These are phyloP conservation scores for Daedaleopsis nitida DNA, from an alignment of 768 basidiomycete genomes.

Conservation along the genomic window DNA sequence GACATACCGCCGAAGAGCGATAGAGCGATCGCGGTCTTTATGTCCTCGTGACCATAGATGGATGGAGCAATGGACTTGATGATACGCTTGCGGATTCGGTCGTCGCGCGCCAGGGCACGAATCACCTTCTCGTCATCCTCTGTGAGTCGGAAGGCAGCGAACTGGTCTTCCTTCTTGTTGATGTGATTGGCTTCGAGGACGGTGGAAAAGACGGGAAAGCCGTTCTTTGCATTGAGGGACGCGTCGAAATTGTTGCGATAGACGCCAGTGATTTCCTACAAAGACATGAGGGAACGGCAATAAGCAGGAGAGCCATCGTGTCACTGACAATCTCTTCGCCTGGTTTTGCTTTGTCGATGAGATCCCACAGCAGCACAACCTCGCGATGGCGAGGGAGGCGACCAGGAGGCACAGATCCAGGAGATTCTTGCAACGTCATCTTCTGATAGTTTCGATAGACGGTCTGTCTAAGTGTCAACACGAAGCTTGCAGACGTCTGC, in stretches of 20 bases:
- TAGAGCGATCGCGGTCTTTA: slow-evolving; percentile 96
- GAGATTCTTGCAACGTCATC: slow-evolving; percentile 97
- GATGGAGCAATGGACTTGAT: slow-evolving; percentile 98
- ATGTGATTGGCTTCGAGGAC: slow-evolving; percentile 98
- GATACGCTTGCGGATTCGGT: slow-evolving; percentile 95
- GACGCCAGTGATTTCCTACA: slow-evolving; percentile 93
- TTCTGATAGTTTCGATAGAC: slow-evolving; percentile 99
- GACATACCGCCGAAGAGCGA: slow-evolving; percentile 93
- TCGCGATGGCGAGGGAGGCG: slow-evolving; percentile 96
- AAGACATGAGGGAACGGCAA: slow-evolving; percentile 12
- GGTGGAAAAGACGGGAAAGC: slow-evolving; percentile 99
- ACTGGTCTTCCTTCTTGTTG: slow-evolving; percentile 98
- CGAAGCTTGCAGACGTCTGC: background rate
- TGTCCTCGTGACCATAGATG: slow-evolving; percentile 98
- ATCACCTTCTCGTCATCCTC: slow-evolving; percentile 97
- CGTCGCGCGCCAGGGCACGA: slow-evolving; percentile 82
- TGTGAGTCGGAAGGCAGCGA: slow-evolving; percentile 96
- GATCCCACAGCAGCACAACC: slow-evolving; percentile 95
- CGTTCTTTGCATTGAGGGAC: slow-evolving; percentile 96
- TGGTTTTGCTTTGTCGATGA: slow-evolving; percentile 97
- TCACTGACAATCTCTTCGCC: slow-evolving; percentile 92
- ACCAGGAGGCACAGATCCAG: slow-evolving; percentile 96
- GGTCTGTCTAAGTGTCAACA: slow-evolving; percentile 55
- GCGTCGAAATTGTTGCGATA: slow-evolving; percentile 99
- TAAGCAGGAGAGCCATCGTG: background rate